Evolutionary conservation across 176 grass and related monocot genomes (phyloP).

Genomic region (Bonia amplexicaulis): DNA sequence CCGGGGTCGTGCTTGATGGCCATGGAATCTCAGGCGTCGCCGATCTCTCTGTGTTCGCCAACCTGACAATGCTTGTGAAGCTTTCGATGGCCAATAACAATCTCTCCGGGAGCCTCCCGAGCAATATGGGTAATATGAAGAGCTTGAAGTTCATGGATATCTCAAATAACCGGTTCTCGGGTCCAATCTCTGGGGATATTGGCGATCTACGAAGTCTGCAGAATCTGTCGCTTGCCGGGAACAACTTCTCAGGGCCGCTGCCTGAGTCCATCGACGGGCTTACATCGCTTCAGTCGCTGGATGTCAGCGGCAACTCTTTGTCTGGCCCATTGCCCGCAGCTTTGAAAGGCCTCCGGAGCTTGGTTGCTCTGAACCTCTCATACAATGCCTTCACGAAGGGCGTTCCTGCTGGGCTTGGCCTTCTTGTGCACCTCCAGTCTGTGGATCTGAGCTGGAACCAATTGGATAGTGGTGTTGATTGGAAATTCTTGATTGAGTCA

Average conservation of each 20-base stretch:
- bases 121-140: constrained; percentile 53
- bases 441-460: constrained; percentile 92
- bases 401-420: constrained; percentile 60
- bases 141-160: constrained; percentile 82
- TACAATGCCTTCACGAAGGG: constrained; percentile 75
- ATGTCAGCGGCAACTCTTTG: constrained; percentile 70
- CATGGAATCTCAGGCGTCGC: constrained; percentile 66
- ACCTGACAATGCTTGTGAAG: constrained; percentile 78
- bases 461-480: constrained; percentile 76
- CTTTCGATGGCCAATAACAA: constrained; percentile 89
- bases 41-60: constrained; percentile 75
- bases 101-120: constrained; percentile 63
- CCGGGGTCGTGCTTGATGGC: constrained; percentile 69
- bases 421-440: constrained; percentile 59
- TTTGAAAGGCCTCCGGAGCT: constrained; percentile 59
- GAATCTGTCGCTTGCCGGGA: constrained; percentile 75
- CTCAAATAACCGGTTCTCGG: constrained; percentile 68
- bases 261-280: constrained; percentile 65
- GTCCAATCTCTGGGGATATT: constrained; percentile 50
- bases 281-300: constrained; percentile 67
- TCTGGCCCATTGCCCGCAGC: constrained; percentile 51
- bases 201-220: constrained; percentile 71
- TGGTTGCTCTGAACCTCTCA: constrained; percentile 75
- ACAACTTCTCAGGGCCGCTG: constrained; percentile 79
- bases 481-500: constrained; percentile 92